A percentile compares a stretch with the other conserved stretches of the same genome.
Conservation (phyloP, 768 basidiomycete genomes). For the Tubosaeta brunneosetosa region DNA sequence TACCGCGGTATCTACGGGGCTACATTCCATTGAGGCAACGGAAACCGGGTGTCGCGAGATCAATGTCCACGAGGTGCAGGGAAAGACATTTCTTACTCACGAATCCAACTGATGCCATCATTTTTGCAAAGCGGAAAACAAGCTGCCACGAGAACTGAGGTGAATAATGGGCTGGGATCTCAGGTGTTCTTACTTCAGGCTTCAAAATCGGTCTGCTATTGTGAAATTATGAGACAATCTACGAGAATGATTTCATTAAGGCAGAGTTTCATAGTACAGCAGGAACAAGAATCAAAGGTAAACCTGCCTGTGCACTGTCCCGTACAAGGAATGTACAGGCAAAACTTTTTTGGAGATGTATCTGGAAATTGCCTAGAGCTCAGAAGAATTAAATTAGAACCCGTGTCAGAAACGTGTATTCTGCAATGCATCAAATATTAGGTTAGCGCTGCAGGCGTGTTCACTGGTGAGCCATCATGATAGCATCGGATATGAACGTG, state of each 20-base stretch:
- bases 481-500: conserved; percentile 85
- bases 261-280: conserved; percentile 27
- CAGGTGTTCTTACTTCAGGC: conserved; percentile 16
- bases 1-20: not conserved
- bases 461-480: conserved; percentile 89
- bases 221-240: conserved; percentile 27
- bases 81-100: conserved; percentile 3
- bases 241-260: conserved; percentile 34
- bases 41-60: not conserved
- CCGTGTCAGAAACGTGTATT: conserved; percentile 18
- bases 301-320: conserved; percentile 37
- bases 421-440: conserved; percentile 26
- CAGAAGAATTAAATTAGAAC: conserved; percentile 27
- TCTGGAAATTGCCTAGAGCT: conserved; percentile 29
- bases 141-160: not conserved
- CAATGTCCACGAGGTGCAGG: not conserved
- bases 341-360: conserved; percentile 28
- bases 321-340: conserved; percentile 31
- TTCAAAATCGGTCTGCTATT: conserved; percentile 18
- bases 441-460: conserved; percentile 18
- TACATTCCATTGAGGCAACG: not conserved
- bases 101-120: not conserved
- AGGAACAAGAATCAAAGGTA: conserved; percentile 27
- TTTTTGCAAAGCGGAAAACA: not conserved
- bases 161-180: conserved; percentile 2